Base-by-base conservation (phyloP, 495 filamentous ascomycete species). In the Hypoxylon fuscum region DNA sequence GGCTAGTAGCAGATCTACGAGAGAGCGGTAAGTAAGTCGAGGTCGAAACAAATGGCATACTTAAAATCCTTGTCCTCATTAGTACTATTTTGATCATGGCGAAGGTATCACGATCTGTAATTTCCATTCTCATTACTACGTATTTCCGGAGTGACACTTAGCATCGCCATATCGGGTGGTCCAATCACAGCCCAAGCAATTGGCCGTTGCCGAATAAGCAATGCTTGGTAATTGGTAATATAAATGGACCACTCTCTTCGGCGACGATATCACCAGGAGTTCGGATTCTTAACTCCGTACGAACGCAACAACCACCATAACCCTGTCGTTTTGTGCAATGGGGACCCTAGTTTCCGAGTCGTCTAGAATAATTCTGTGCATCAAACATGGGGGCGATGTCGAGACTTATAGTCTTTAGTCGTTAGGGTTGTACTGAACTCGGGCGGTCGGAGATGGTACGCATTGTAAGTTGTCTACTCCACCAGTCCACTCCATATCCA, bases 381-480 rank as follows among this genome's bases (percentile, higher is more conserved):
- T n/a, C n/a, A n/a, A n/a, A n/a, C n/a, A n/a, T n/a, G 5, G n/a
- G 14, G 35, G n/a, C 35, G 35, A 17, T n/a, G 35, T 38, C 35
- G 14, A 38, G n/a, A 17, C n/a, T 34, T 38, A 38, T 38, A 17
- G 35, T 5, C 18, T 38, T 20, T 2, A n/a, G 25, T 17, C 12
- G 21, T 51, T 14, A 32, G 31, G 2, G 62, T 65, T 25, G 21
- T 44, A 55, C 43, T 35, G 17, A 38, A 17, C 17, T 65, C 62
- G 62, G 62, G 59, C 22, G 55, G 41, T 65, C 62, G 62, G 62
- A 65, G 14, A 51, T 56, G 22, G 29, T 5, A 35, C 3, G 11
- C 12, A 37, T 49, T 43, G 37, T 11, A 20, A 54, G 4, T 45
- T 20, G 12, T 51, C 35, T 50, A 22, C 22, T n/a, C n/a, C n/a